A percentile compares a stretch with the other conserved stretches of the same genome.
phyloP scores from a whole-genome alignment of 305 asterid genomes.

The Solanum aculeatissimum region DNA sequence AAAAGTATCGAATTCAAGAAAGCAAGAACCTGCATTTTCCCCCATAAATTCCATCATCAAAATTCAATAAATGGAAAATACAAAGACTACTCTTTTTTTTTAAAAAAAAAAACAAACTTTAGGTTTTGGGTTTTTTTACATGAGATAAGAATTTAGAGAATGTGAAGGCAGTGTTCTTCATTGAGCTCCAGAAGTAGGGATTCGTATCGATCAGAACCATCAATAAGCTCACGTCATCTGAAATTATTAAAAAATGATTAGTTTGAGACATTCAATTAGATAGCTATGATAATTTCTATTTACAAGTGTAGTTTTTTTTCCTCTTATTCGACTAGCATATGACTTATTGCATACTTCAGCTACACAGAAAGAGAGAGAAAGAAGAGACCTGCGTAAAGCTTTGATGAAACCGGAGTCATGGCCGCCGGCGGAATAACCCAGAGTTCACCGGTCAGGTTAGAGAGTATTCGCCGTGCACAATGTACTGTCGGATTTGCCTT shows the following conservation, averaged over 20 bases:
- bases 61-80: background rate
- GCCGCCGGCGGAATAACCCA: background rate
- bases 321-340: background rate
- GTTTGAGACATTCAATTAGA: background rate
- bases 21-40: slow-evolving; percentile 45
- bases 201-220: slow-evolving; percentile 71
- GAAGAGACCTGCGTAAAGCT: slow-evolving; percentile 38
- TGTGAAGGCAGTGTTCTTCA: slow-evolving; percentile 34
- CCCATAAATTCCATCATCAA: background rate
- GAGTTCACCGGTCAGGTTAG: background rate
- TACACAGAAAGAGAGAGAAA: background rate
- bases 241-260: background rate
- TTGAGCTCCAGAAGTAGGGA: slow-evolving; percentile 74
- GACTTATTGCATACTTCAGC: background rate
- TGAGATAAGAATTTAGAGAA: slow-evolving; percentile 65
- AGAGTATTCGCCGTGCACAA: background rate
- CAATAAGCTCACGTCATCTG: slow-evolving; percentile 80
- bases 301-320: background rate
- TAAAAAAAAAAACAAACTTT: background rate
- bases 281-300: background rate
- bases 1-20: slow-evolving; percentile 64
- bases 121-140: slow-evolving; percentile 23
- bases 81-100: background rate
- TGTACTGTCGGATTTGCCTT: too few relatives aligned
- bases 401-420: slow-evolving; percentile 43